These are phyloP conservation scores for Abrus precatorius DNA, from an alignment of 306 rosid genomes.

Conservation along the genomic window DNA sequence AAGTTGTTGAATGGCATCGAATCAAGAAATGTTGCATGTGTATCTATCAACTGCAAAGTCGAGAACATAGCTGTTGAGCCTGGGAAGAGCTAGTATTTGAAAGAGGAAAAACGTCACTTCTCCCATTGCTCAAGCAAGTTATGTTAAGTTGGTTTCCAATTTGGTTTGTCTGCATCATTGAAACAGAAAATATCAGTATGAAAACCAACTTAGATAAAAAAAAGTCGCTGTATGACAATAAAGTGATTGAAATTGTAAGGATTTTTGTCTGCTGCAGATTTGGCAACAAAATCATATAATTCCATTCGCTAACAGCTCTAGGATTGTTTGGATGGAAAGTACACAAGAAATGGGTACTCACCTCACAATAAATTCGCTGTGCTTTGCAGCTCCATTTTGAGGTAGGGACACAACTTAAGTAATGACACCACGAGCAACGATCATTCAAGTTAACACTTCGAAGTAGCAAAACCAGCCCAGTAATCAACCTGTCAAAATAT, in stretches of 20 bases:
- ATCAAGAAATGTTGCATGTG: conserved; percentile 39
- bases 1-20: conserved; percentile 27
- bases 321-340: conserved; percentile 32
- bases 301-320: not conserved
- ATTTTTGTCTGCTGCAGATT: conserved; percentile 32
- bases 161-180: conserved; percentile 59
- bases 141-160: conserved; percentile 66
- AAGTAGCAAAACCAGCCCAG: conserved; percentile 68
- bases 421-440: conserved; percentile 81
- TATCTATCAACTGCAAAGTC: conserved; percentile 61
- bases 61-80: conserved; percentile 60
- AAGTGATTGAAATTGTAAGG: not conserved
- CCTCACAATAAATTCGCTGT: conserved; percentile 59
- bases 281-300: not conserved
- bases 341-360: conserved; percentile 47
- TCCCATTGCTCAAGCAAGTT: conserved; percentile 73
- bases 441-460: conserved; percentile 66
- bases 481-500: conserved; percentile 59
- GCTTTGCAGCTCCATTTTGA: conserved; percentile 75
- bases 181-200: conserved; percentile 36
- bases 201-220: conserved; percentile 9
- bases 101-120: conserved; percentile 53
- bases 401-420: conserved; percentile 76
- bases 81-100: conserved; percentile 43
- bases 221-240: not conserved